These are phyloP conservation scores for Gossypioides kirkii DNA, from an alignment of 345 rosid genomes.

Conservation along the genomic window DNA sequence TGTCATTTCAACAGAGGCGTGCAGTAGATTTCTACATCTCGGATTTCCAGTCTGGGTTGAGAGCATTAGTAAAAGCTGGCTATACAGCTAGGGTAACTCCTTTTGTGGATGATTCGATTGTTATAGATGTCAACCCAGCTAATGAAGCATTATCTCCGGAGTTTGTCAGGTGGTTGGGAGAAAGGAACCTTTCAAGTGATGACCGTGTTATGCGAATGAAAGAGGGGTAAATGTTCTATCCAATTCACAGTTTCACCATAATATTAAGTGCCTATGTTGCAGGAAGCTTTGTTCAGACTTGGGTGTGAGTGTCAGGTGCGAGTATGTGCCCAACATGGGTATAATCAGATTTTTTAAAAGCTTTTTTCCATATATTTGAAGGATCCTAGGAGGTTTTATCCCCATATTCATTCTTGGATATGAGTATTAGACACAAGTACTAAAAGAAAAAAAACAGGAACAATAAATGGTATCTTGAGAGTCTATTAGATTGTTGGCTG, in stretches of 20 bases:
- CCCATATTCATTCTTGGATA: neutral
- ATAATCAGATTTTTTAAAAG: neutral
- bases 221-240: constrained; percentile 65
- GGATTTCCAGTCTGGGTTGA: constrained; percentile 90
- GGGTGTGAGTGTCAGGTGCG: neutral
- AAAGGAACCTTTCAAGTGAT: constrained; percentile 75
- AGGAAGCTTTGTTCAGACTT: neutral
- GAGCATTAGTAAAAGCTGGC: constrained; percentile 93
- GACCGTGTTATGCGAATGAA: constrained; percentile 76
- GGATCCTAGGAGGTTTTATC: neutral
- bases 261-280: neutral
- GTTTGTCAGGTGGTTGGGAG: constrained; percentile 77
- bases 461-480: neutral
- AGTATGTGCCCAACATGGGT: neutral
- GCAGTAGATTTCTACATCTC: constrained; percentile 98
- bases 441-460: no score
- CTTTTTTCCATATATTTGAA: neutral
- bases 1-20: constrained; percentile 58
- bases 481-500: neutral
- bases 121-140: constrained; percentile 31
- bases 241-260: neutral
- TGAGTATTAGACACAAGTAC: neutral
- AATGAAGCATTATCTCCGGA: constrained; percentile 64
- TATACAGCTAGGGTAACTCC: constrained; percentile 76
- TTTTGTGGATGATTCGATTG: constrained; percentile 73